A percentile compares a stretch with the other conserved stretches of the same genome.
Evolutionary conservation across 208 protist genomes (phyloP).

Genomic region (Crithidia sp.): DNA sequence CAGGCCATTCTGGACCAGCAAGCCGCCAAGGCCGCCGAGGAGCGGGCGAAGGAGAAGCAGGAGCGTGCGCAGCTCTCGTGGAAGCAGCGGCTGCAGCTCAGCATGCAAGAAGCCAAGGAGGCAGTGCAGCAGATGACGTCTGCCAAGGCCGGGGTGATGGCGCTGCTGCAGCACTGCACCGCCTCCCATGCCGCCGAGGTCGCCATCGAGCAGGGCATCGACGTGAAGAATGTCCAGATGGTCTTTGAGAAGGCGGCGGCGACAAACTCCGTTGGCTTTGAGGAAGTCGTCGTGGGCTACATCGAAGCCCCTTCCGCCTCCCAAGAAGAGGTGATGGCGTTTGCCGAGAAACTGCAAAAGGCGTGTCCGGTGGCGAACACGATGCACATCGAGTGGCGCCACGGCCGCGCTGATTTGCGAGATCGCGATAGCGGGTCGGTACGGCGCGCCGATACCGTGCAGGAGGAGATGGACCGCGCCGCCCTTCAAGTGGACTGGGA

Average conservation of each 20-base stretch:
- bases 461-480: conserved; percentile 14
- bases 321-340: conserved; percentile 75
- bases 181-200: conserved; percentile 87
- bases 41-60: conserved; percentile 9
- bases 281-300: conserved; percentile 81
- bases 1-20: conserved; percentile 56
- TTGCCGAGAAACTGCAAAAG: conserved; percentile 76
- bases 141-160: conserved; percentile 69
- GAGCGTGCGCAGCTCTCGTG: conserved; percentile 22
- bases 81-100: conserved; percentile 2
- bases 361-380: conserved; percentile 70
- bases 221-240: conserved; percentile 81
- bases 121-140: conserved; percentile 57
- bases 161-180: conserved; percentile 85
- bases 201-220: conserved; percentile 79
- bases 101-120: conserved; percentile 26
- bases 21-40: conserved; percentile 27
- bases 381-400: conserved; percentile 71
- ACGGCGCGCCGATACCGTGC: conserved; percentile 1
- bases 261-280: conserved; percentile 39
- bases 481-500: conserved; percentile 3
- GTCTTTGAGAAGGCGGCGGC: conserved; percentile 61
- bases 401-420: conserved; percentile 13
- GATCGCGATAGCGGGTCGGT: neutral
- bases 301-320: conserved; percentile 79